These are phyloP conservation scores for Thalassiosira hispida DNA, from an alignment of 352 stramenopile genomes.

Conservation along the genomic window DNA sequence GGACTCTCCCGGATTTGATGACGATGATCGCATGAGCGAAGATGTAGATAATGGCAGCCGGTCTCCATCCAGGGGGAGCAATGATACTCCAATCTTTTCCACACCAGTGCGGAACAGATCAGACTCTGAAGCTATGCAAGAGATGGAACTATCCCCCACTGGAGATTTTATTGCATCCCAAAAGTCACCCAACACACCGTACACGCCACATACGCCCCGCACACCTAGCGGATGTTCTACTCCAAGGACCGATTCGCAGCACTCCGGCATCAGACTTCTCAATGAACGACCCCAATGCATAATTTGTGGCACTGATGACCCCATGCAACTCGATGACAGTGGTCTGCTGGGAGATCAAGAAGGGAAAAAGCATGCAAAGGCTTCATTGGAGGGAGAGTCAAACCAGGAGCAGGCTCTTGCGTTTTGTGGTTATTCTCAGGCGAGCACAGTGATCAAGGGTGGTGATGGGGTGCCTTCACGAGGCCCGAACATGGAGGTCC, in stretches of 20 bases:
- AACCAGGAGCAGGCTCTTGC: conserved; percentile 67
- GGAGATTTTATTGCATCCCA: conserved; percentile 38
- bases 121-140: conserved; percentile 16
- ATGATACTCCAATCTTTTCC: conserved; percentile 27
- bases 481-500: conserved; percentile 6
- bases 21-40: conserved; percentile 44
- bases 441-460: conserved; percentile 81
- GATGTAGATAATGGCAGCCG: conserved; percentile 14
- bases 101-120: conserved; percentile 30
- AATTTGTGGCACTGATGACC: conserved; percentile 61
- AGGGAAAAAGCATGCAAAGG: background rate
- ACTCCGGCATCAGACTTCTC: conserved; percentile 50
- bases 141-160: conserved; percentile 18
- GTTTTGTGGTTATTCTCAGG: conserved; percentile 81
- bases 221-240: conserved; percentile 10
- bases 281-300: conserved; percentile 76
- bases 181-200: conserved; percentile 21
- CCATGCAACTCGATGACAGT: conserved; percentile 15
- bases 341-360: background rate
- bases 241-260: conserved; percentile 17
- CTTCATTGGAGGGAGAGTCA: conserved; percentile 21
- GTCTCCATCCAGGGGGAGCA: conserved; percentile 29
- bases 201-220: conserved; percentile 34
- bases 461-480: conserved; percentile 55
- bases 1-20: conserved; percentile 29